Evolutionary conservation across 441 rosid species (phyloP).

Genomic region (Populus hybrid): DNA sequence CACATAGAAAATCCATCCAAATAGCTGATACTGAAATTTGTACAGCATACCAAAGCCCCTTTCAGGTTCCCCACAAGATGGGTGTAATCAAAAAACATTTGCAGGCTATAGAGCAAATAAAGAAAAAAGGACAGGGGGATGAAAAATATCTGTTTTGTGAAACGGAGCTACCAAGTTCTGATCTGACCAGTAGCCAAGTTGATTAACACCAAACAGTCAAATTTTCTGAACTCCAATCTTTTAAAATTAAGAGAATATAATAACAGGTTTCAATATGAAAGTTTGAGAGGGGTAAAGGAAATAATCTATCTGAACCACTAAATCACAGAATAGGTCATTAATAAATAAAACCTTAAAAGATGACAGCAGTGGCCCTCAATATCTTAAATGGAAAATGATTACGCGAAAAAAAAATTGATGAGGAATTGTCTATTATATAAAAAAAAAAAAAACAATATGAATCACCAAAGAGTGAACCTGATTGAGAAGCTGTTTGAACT

Average conservation of each 20-base stretch:
- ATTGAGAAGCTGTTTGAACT: constrained; percentile 30
- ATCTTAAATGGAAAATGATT: neutral
- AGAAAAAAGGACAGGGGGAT: neutral
- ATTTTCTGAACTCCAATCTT: neutral
- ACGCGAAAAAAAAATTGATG: neutral
- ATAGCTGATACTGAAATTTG: neutral
- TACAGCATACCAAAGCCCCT: neutral
- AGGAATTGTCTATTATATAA: neutral
- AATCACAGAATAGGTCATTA: neutral
- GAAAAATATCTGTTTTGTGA: neutral
- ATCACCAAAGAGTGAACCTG: constrained; percentile 34
- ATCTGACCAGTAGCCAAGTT: neutral
- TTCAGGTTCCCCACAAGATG: neutral
- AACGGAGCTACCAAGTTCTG: neutral
- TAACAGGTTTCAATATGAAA: neutral
- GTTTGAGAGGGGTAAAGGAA: neutral
- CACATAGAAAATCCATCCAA: neutral
- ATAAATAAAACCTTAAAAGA: neutral
- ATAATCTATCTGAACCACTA: neutral
- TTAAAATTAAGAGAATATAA: neutral
- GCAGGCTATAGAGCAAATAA: neutral
- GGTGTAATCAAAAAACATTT: neutral
- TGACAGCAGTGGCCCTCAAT: neutral
- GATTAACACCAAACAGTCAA: neutral
- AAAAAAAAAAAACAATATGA: neutral